Conservation (phyloP, 495 filamentous ascomycete species). For the Tuber magnatum region DNA sequence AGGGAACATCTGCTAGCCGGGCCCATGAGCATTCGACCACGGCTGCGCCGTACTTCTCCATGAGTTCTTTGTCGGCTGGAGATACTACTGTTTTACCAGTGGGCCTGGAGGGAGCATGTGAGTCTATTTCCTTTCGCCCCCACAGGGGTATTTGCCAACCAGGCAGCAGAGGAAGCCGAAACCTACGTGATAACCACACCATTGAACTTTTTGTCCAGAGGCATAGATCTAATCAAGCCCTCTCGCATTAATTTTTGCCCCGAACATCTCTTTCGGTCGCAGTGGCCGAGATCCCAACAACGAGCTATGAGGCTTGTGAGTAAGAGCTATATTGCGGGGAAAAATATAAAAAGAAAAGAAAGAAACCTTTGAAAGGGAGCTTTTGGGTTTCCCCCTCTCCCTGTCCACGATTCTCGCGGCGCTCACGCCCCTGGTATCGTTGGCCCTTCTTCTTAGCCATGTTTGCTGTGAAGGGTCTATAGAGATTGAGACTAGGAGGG, state of each 20-base stretch:
- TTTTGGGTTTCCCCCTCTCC: slow-evolving; percentile 18
- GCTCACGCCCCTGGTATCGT: slow-evolving; percentile 28
- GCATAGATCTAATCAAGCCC: slow-evolving; percentile 86
- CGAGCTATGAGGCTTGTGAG: slow-evolving; percentile 58
- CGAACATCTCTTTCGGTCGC: slow-evolving; percentile 93
- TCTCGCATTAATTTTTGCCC: slow-evolving; percentile 88
- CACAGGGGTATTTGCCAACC: slow-evolving; percentile 5
- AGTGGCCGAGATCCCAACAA: slow-evolving; percentile 96
- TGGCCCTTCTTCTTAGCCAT: slow-evolving; percentile 39
- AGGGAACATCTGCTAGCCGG: slow-evolving; percentile 81
- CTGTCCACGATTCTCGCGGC: slow-evolving; percentile 15
- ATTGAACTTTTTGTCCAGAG: slow-evolving; percentile 79
- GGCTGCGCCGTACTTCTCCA: slow-evolving; percentile 84
- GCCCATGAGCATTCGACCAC: slow-evolving; percentile 98
- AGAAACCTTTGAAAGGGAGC: slow-evolving; percentile 39
- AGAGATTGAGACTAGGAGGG: neutral
- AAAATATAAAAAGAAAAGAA: neutral
- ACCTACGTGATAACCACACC: slow-evolving; percentile 78
- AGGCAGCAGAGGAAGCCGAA: slow-evolving; percentile 19
- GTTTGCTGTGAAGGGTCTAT: neutral
- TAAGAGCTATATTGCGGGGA: neutral
- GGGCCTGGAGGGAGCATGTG: slow-evolving; percentile 48
- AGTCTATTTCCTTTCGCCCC: slow-evolving; percentile 15
- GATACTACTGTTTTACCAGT: slow-evolving; percentile 82
- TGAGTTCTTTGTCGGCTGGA: slow-evolving; percentile 67